These are phyloP conservation scores for Cardiospermum halicacabum DNA, from an alignment of 345 rosid genomes.

Conservation along the genomic window DNA sequence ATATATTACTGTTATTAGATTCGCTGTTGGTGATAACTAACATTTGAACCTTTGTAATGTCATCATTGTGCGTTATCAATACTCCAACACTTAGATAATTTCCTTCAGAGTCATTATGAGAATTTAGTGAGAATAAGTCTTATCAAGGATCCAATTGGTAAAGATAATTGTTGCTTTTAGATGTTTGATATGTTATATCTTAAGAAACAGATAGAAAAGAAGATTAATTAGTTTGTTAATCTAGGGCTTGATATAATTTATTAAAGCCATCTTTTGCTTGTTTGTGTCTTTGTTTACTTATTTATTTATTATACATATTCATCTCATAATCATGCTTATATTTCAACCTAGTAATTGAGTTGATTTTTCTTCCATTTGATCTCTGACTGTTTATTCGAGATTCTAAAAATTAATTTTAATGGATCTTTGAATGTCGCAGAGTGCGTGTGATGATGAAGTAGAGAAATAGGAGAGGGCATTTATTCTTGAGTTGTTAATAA, in stretches of 20 bases:
- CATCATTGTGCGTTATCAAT: background rate
- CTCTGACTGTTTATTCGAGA: conserved; percentile 1
- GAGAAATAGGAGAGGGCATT: conserved; percentile 83
- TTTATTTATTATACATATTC: background rate
- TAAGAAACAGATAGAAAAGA: background rate
- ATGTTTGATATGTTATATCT: background rate
- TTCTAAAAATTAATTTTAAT: conserved; percentile 11
- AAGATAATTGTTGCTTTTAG: no score
- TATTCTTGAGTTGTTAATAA: conserved; percentile 67
- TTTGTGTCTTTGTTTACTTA: background rate
- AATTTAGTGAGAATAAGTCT: no score
- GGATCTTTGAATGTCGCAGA: conserved; percentile 37
- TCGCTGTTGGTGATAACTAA: background rate
- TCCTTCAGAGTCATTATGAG: background rate
- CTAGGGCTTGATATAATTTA: background rate
- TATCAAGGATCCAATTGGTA: background rate
- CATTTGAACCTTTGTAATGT: background rate
- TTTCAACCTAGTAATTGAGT: background rate
- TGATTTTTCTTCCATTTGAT: background rate
- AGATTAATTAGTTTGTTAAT: background rate
- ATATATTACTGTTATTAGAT: background rate
- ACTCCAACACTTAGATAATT: background rate
- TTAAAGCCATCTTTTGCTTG: no score
- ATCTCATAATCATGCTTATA: background rate
- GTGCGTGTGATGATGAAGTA: conserved; percentile 63